These are phyloP conservation scores for Leccinum cinnamomeum DNA, from an alignment of 1,284 basidiomycete species.

Conservation along the genomic window DNA sequence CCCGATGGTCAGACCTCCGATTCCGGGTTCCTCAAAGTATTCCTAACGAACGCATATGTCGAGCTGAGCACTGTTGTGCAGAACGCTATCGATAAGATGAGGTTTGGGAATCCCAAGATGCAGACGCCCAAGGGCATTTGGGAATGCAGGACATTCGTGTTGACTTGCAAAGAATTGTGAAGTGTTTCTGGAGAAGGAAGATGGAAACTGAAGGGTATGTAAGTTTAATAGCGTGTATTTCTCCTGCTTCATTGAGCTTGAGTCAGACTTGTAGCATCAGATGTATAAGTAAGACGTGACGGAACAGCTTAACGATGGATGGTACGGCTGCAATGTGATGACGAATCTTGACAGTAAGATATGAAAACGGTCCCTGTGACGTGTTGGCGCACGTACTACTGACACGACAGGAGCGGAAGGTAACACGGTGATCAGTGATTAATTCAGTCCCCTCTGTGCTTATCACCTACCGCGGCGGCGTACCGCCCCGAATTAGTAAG, in stretches of 20 bases:
- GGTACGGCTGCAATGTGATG: neutral
- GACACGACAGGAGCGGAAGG: neutral
- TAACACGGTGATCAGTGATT: neutral
- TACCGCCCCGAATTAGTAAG: neutral
- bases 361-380: neutral
- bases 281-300: neutral
- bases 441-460: neutral
- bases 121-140: neutral
- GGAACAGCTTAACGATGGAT: neutral
- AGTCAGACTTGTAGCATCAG: neutral
- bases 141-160: constrained; percentile 1
- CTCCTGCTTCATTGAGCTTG: neutral
- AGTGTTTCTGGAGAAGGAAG: neutral
- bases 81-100: neutral
- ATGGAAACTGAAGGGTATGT: no score
- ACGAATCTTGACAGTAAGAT: neutral
- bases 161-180: neutral
- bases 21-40: constrained; percentile 2
- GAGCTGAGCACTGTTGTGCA: neutral
- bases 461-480: no score
- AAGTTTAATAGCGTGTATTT: neutral
- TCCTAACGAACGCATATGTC: constrained; percentile 3
- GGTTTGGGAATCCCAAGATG: neutral
- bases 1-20: neutral
- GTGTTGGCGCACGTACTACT: neutral